Conservation (phyloP, 441 rosid genomes). For the Adansonia grandidieri region DNA sequence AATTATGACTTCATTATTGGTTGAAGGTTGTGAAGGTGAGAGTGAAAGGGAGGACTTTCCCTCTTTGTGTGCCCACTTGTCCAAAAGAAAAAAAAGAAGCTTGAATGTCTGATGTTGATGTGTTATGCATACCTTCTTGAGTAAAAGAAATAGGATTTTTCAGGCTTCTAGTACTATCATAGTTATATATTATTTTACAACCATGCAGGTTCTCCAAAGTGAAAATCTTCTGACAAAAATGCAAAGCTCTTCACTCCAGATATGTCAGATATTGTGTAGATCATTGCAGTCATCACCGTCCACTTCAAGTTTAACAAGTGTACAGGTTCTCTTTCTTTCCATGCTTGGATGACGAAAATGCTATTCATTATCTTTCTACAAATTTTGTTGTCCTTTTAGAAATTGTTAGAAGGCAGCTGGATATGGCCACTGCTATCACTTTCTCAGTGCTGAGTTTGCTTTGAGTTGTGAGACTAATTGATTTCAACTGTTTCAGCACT, state of each 20-base stretch:
- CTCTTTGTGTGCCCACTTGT: not conserved
- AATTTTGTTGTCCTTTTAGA: slow-evolving; percentile 12
- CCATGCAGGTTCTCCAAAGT: slow-evolving; percentile 58
- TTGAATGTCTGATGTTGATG: slow-evolving; percentile 6
- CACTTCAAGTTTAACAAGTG: slow-evolving; percentile 48
- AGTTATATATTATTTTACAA: slow-evolving; percentile 12
- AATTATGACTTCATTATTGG: not conserved
- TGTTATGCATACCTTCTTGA: not conserved
- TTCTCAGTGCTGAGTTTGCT: slow-evolving; percentile 15
- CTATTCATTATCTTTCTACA: not conserved
- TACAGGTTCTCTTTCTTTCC: slow-evolving; percentile 52
- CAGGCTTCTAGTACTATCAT: not conserved
- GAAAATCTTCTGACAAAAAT: slow-evolving; percentile 60
- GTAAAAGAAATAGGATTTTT: not conserved
- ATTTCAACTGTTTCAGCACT: slow-evolving; percentile 46
- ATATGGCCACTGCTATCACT: slow-evolving; percentile 9
- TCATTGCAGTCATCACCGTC: slow-evolving; percentile 51
- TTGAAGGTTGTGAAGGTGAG: not conserved
- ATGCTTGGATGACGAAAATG: not conserved
- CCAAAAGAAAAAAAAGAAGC: not conserved
- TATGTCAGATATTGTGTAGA: slow-evolving; percentile 52
- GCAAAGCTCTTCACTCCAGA: slow-evolving; percentile 61
- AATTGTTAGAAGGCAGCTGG: slow-evolving; percentile 16
- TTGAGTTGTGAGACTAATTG: slow-evolving; percentile 37
- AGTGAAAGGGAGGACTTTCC: not conserved